Evolutionary conservation across 2,329 filamentous ascomycete genomes (phyloP), one percentile per base, ranked within the genome.

Genomic region (Pseudogymnoascus sp.): DNA sequence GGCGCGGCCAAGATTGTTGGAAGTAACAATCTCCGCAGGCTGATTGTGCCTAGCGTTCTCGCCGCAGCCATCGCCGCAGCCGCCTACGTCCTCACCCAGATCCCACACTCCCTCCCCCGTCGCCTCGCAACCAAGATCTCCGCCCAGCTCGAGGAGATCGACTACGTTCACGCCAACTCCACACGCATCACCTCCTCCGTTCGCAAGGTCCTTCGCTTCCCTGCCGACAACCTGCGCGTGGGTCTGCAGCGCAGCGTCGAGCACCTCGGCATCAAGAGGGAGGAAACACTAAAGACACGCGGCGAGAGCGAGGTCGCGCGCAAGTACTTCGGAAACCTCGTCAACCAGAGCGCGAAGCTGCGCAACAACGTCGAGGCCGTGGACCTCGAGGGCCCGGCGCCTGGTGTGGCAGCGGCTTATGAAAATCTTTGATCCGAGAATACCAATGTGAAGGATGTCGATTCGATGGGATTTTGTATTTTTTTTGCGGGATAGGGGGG

Each of bases 111-210:
- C 0, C 85, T 99, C 0, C 94, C 94, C 1, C 88, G 87, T 60
- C 91, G 92, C 9, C 84, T 99, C 5, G 88, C 88, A 41, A 82
- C 82, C 70, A 97, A 97, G 76, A 89, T 99, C 62, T 87, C 91
- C 2, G 79, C 84, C 33, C 90, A 92, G 69, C 86, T 99, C 37
- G 78, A 83, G 6, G 83, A 88, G 16, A 86, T 96, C 70, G 94
- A 99, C 76, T 99, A 97, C 72, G 90, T 94, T 1, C 94, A 99
- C 74, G 77, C 84, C 66, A 99, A 99, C 77, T 86, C 92, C 47
- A 80, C 83, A 16, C 89, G 94, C 60, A 95, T 99, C 70, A 87
- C 90, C 20, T 82, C 85, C 25, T 89, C 95, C 60, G 91, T 96
- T 41, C 90, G 93, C 67, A 90, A 92, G 72, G 91, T 96, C 7